phyloP scores from a whole-genome alignment of 2,329 filamentous ascomycete species.

The Pseudogymnoascus sp. region DNA sequence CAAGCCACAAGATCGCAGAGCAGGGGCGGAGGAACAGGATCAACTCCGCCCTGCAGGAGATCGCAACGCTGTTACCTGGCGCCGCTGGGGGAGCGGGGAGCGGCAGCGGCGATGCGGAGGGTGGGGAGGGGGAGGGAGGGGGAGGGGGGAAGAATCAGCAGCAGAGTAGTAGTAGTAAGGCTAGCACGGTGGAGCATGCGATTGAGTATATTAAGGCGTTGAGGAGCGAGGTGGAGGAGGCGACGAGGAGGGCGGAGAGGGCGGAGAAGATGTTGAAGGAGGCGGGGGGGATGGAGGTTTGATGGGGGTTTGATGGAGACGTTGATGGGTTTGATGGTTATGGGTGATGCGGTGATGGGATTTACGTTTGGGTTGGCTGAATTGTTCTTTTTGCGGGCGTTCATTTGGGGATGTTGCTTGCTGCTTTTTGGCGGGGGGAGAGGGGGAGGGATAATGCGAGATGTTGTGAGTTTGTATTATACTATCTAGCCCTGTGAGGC shows the following conservation, averaged over 20 bases:
- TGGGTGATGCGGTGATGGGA: not conserved
- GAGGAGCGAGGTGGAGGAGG: slow-evolving; percentile 61
- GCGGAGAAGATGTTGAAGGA: slow-evolving; percentile 21
- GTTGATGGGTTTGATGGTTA: not conserved
- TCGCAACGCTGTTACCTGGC: slow-evolving; percentile 72
- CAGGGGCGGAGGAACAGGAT: slow-evolving; percentile 93
- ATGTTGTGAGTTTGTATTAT: not conserved
- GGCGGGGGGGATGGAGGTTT: not conserved
- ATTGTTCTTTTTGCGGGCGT: no score
- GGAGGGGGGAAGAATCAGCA: slow-evolving; percentile 31
- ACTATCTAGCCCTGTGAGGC: not conserved
- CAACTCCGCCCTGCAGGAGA: slow-evolving; percentile 86
- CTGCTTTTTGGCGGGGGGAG: no score
- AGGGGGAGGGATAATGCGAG: not conserved
- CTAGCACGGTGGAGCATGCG: slow-evolving; percentile 92
- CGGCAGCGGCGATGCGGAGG: slow-evolving; percentile 34
- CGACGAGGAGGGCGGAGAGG: slow-evolving; percentile 47
- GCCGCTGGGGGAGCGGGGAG: slow-evolving; percentile 24
- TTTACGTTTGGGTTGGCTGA: not conserved
- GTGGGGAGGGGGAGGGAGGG: slow-evolving; percentile 35
- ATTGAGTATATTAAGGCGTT: slow-evolving; percentile 90
- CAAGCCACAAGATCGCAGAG: slow-evolving; percentile 95
- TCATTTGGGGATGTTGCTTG: not conserved
- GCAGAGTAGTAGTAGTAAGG: slow-evolving; percentile 72
- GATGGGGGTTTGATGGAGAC: not conserved